Percentiles rank a stretch among this genome's conserved stretches.
phyloP scores from a whole-genome alignment of 2,329 filamentous ascomycete species.

The Alternaria triticina region DNA sequence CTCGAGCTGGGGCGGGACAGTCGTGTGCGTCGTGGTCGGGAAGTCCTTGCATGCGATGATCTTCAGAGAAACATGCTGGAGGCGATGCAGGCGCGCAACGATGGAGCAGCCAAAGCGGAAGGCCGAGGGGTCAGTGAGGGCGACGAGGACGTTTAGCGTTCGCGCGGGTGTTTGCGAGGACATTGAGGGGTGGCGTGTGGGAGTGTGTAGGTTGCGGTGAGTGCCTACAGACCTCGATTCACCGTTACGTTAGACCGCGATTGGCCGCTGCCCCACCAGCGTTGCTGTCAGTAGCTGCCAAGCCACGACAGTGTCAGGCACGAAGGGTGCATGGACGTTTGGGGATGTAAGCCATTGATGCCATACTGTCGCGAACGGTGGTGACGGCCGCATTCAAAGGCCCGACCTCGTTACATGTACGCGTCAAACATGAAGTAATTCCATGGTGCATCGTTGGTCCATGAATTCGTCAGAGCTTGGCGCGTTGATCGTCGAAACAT shows the following conservation, averaged over 20 bases:
- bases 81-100: slow-evolving; percentile 70
- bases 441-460: background rate
- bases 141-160: slow-evolving; percentile 62
- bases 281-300: slow-evolving; percentile 1
- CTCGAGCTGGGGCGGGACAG: slow-evolving; percentile 35
- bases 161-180: slow-evolving; percentile 28
- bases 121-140: slow-evolving; percentile 69
- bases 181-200: slow-evolving; percentile 19
- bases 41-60: slow-evolving; percentile 40
- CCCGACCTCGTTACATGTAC: background rate
- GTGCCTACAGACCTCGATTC: background rate
- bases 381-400: background rate
- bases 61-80: slow-evolving; percentile 64
- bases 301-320: background rate
- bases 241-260: slow-evolving; percentile 24
- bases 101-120: slow-evolving; percentile 70
- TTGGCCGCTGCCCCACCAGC: slow-evolving; percentile 25
- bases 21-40: slow-evolving; percentile 26
- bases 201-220: slow-evolving; percentile 8
- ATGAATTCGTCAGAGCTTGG: background rate
- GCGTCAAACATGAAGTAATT: background rate
- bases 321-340: background rate
- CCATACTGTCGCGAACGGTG: background rate
- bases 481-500: background rate
- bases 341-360: background rate